Evolutionary conservation across 75 land plant genomes (phyloP).

Genomic region (Cupressus sempervirens): DNA sequence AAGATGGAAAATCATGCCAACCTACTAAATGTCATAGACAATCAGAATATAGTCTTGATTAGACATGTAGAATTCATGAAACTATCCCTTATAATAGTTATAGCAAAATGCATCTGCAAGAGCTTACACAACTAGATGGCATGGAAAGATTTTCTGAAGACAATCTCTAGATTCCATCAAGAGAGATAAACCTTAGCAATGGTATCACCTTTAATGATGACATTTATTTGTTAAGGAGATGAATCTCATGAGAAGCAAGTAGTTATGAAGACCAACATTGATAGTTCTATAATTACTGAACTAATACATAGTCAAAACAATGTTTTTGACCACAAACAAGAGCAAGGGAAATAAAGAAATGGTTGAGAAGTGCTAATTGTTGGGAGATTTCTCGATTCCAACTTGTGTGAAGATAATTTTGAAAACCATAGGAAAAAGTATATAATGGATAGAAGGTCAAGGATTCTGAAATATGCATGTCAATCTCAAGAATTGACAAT

Average conservation of each 20-base stretch:
- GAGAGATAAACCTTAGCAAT: background rate
- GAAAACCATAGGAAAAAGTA: background rate
- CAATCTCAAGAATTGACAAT: background rate
- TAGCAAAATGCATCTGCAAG: background rate
- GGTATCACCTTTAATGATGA: background rate
- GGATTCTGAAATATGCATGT: background rate
- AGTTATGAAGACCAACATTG: background rate
- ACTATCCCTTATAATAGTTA: no score
- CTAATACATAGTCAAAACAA: background rate
- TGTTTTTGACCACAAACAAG: background rate
- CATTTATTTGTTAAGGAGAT: background rate
- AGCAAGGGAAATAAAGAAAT: background rate
- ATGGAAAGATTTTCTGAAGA: background rate
- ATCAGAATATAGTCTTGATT: background rate
- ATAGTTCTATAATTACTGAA: background rate
- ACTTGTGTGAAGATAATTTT: background rate
- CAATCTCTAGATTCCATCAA: background rate
- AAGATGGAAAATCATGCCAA: no score
- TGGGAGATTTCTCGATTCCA: background rate
- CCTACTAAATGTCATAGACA: no score
- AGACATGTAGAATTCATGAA: no score
- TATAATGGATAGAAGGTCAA: background rate
- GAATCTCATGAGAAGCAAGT: background rate
- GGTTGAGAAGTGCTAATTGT: background rate
- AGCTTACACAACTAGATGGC: background rate